phyloP scores from a whole-genome alignment of 2,329 filamentous ascomycete genomes.

The Ceratocystis cubensis region DNA sequence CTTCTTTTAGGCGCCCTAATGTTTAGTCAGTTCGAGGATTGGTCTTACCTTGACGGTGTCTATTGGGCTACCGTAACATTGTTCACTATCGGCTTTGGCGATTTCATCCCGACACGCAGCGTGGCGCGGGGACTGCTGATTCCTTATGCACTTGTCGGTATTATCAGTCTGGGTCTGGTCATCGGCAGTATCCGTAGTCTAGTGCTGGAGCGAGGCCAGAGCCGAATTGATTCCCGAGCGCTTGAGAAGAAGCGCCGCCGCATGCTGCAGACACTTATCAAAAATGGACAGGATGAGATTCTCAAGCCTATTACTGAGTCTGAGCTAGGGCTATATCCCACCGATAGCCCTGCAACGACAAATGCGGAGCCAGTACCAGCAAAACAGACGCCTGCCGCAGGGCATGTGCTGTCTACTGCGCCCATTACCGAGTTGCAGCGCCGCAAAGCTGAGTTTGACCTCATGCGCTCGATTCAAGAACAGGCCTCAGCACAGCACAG shows the following conservation, averaged over 20 bases:
- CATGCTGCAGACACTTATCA: slow-evolving; percentile 35
- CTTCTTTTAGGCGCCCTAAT: slow-evolving; percentile 64
- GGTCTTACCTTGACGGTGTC: slow-evolving; percentile 64
- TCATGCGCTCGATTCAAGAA: slow-evolving; percentile 71
- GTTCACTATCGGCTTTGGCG: slow-evolving; percentile 53
- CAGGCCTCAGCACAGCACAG: slow-evolving; percentile 51
- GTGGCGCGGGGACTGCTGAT: slow-evolving; percentile 61
- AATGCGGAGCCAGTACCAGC: not conserved
- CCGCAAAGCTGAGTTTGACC: slow-evolving; percentile 56
- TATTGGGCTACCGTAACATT: slow-evolving; percentile 68
- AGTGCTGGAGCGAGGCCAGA: slow-evolving; percentile 45
- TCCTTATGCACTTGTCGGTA: slow-evolving; percentile 70
- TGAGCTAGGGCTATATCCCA: not conserved
- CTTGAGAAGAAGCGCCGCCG: slow-evolving; percentile 45
- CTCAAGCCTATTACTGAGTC: slow-evolving; percentile 36
- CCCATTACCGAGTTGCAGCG: slow-evolving; percentile 39
- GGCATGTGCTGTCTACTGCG: not conserved
- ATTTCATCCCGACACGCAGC: slow-evolving; percentile 36
- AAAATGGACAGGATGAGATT: slow-evolving; percentile 35
- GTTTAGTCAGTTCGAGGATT: slow-evolving; percentile 59
- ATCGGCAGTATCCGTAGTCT: slow-evolving; percentile 64
- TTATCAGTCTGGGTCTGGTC: slow-evolving; percentile 73
- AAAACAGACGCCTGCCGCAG: not conserved
- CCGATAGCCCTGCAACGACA: slow-evolving; percentile 21
- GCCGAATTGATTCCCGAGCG: slow-evolving; percentile 43